Conservation (phyloP, 352 stramenopile species). For the Phytophthora hybrid region DNA sequence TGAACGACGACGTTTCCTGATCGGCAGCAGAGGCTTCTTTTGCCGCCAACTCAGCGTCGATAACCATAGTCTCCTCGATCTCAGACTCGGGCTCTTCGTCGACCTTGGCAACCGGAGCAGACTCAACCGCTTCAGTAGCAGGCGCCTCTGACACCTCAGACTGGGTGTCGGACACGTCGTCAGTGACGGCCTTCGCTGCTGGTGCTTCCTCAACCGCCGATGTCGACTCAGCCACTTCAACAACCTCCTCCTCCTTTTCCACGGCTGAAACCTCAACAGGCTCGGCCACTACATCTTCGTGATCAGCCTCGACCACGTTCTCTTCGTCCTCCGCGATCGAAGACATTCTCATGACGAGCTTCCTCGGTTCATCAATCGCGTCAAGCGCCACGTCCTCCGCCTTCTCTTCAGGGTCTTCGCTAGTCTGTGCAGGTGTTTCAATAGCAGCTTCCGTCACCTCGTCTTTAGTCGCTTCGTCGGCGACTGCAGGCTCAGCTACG, state of each 20-base stretch:
- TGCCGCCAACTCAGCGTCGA: constrained; percentile 33
- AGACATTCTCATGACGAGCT: constrained; percentile 16
- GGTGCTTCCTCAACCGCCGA: background rate
- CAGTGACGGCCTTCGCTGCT: constrained; percentile 13
- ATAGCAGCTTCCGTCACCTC: background rate
- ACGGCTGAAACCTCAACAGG: background rate
- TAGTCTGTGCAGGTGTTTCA: background rate
- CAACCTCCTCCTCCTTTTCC: background rate
- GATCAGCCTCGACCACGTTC: background rate
- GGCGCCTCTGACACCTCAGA: constrained; percentile 30
- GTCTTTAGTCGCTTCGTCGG: background rate
- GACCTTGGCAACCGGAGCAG: constrained; percentile 2
- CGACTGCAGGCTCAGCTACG: constrained; percentile 8
- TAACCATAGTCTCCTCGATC: constrained; percentile 42
- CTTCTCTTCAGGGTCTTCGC: background rate
- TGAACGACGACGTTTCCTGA: constrained; percentile 22
- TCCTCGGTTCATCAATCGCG: constrained; percentile 12
- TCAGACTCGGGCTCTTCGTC: constrained; percentile 33
- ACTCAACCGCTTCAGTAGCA: constrained; percentile 18
- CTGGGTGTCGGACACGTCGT: constrained; percentile 31
- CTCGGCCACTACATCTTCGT: background rate
- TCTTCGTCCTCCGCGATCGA: constrained; percentile 22
- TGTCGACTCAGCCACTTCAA: constrained; percentile 2
- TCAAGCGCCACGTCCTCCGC: constrained; percentile 2
- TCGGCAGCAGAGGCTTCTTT: constrained; percentile 23